These are phyloP conservation scores for Waltergamsia citrina DNA, from an alignment of 2,329 filamentous ascomycete genomes.

Conservation along the genomic window DNA sequence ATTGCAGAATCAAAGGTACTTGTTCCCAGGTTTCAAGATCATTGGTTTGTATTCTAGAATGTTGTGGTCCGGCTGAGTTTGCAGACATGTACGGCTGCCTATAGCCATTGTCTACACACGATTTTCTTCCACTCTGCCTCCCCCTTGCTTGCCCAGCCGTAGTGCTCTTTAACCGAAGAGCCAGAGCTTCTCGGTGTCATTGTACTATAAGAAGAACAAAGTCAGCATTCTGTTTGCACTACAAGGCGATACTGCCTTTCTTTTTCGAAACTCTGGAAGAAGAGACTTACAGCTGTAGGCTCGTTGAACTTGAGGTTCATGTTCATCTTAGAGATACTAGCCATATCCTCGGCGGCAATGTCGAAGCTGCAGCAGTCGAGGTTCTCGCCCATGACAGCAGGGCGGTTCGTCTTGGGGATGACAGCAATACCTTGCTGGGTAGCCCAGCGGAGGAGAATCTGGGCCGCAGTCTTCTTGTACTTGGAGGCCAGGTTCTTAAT, in stretches of 20 bases:
- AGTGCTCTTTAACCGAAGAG: constrained; percentile 40
- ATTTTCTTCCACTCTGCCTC: not conserved
- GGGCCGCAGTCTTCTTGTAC: constrained; percentile 63
- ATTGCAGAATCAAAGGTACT: too few relatives aligned
- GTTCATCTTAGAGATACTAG: constrained; percentile 57
- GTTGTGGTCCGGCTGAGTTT: too few relatives aligned
- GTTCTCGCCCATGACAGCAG: constrained; percentile 50
- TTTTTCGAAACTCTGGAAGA: too few relatives aligned
- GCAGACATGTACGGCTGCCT: too few relatives aligned
- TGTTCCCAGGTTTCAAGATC: too few relatives aligned
- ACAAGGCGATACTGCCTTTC: too few relatives aligned
- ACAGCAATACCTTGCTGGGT: constrained; percentile 75
- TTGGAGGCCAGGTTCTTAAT: constrained; percentile 59
- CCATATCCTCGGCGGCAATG: constrained; percentile 54
- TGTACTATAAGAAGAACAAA: constrained; percentile 31
- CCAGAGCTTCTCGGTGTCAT: constrained; percentile 44
- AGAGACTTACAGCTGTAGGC: constrained; percentile 53
- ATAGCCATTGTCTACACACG: too few relatives aligned
- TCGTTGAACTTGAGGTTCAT: constrained; percentile 66
- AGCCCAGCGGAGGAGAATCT: constrained; percentile 79
- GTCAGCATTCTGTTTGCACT: constrained; percentile 5
- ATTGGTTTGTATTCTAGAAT: too few relatives aligned
- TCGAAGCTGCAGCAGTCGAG: constrained; percentile 58
- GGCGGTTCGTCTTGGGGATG: constrained; percentile 65
- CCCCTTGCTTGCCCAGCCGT: too few relatives aligned